Conservation (phyloP, 2,329 filamentous ascomycete species). For the Cadophora malorum region DNA sequence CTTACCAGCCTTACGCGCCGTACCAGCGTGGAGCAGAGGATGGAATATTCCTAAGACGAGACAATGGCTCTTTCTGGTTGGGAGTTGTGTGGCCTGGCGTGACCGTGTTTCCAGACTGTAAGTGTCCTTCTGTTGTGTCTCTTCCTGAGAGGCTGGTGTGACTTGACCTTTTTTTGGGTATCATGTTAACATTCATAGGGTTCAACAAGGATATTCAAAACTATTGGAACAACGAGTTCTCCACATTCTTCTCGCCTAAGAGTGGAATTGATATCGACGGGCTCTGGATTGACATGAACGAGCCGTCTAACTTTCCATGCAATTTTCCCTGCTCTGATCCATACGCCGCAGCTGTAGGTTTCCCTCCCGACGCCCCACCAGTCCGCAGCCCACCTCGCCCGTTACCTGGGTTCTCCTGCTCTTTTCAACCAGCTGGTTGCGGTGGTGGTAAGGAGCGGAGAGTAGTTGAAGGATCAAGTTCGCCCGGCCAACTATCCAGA, state of each 20-base stretch:
- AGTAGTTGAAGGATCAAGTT: slow-evolving; percentile 18
- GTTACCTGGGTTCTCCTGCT: slow-evolving; percentile 71
- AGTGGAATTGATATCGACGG: slow-evolving; percentile 77
- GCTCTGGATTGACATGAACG: slow-evolving; percentile 78
- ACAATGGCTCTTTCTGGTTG: slow-evolving; percentile 62
- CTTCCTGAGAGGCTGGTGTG: not conserved
- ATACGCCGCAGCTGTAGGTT: slow-evolving; percentile 50
- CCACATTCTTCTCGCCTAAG: slow-evolving; percentile 65
- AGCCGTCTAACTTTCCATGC: slow-evolving; percentile 54
- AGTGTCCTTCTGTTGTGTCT: not conserved
- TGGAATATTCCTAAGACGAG: slow-evolving; percentile 54
- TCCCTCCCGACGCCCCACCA: slow-evolving; percentile 66
- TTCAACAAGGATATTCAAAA: slow-evolving; percentile 67
- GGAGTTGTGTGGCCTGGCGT: slow-evolving; percentile 82
- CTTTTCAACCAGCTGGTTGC: slow-evolving; percentile 65
- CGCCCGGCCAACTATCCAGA: not conserved
- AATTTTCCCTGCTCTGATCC: slow-evolving; percentile 60
- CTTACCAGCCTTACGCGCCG: slow-evolving; percentile 57
- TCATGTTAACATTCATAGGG: slow-evolving; percentile 44
- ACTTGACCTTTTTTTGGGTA: not conserved
- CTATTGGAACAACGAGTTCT: slow-evolving; percentile 76
- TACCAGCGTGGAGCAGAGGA: slow-evolving; percentile 59
- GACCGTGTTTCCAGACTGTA: slow-evolving; percentile 75
- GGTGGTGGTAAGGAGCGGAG: slow-evolving; percentile 39
- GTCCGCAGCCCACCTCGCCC: slow-evolving; percentile 67